Conservation (phyloP, 441 rosid species). For the Syzygium malaccense region DNA sequence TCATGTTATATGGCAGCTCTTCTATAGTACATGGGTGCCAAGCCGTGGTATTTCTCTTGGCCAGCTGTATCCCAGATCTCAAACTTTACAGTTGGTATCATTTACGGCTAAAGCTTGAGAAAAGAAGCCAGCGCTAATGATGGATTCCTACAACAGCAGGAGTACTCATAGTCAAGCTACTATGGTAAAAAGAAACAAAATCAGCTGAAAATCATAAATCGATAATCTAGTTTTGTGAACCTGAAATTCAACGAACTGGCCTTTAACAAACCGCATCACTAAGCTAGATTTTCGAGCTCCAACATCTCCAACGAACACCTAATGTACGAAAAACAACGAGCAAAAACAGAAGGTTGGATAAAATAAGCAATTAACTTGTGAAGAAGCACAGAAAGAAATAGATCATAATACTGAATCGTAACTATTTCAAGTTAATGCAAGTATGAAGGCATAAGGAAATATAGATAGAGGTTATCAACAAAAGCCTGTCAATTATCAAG, state of each 20-base stretch:
- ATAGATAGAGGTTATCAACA: background rate
- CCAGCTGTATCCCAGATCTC: constrained; percentile 99
- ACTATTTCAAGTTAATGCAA: background rate
- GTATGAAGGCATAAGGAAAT: background rate
- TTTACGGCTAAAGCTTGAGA: constrained; percentile 80
- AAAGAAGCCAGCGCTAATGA: constrained; percentile 85
- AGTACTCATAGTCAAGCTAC: constrained; percentile 1
- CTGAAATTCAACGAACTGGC: constrained; percentile 92
- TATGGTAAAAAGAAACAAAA: too few relatives aligned
- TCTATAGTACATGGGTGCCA: constrained; percentile 94
- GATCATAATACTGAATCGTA: background rate
- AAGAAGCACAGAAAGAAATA: background rate
- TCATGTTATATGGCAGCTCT: constrained; percentile 87
- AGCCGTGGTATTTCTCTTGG: constrained; percentile 87
- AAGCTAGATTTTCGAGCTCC: constrained; percentile 96
- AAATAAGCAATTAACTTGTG: background rate
- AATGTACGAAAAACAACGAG: constrained; percentile 8
- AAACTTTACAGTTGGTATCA: constrained; percentile 86
- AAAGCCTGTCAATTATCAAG: background rate
- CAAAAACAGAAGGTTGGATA: background rate
- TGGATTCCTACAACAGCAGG: constrained; percentile 57
- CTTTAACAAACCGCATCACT: constrained; percentile 87
- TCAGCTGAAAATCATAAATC: background rate
- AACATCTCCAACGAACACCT: constrained; percentile 96
- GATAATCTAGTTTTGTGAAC: constrained; percentile 15